Conservation (phyloP, 2,329 filamentous ascomycete genomes). For the Coniochaeta pulveracea region DNA sequence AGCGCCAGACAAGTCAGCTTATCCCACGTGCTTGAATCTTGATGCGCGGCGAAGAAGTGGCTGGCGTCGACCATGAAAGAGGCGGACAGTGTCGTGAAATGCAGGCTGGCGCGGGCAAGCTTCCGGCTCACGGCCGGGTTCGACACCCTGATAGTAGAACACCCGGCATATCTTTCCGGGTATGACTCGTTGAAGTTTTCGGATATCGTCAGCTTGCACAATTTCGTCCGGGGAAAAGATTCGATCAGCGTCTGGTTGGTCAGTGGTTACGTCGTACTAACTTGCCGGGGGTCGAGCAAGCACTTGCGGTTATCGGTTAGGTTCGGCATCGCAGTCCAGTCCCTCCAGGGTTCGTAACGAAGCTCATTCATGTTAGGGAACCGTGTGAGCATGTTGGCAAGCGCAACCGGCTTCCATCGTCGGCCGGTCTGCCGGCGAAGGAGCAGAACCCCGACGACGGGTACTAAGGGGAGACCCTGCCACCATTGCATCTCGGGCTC, state of each 20-base stretch:
- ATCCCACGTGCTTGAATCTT: constrained; percentile 15
- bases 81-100: constrained; percentile 16
- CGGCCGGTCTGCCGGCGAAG: constrained; percentile 18
- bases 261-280: constrained; percentile 1
- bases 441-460: constrained; percentile 17
- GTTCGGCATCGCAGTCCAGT: constrained; percentile 11
- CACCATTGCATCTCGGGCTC: constrained; percentile 14
- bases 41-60: constrained; percentile 15
- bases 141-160: constrained; percentile 10
- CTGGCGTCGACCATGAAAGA: constrained; percentile 18
- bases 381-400: constrained; percentile 16
- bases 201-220: constrained; percentile 10
- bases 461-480: constrained; percentile 14
- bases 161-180: constrained; percentile 7
- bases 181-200: constrained; percentile 20
- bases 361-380: constrained; percentile 17
- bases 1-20: constrained; percentile 18
- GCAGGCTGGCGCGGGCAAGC: constrained; percentile 13
- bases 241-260: constrained; percentile 1
- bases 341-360: constrained; percentile 19
- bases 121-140: constrained; percentile 10
- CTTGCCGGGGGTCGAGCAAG: constrained; percentile 4
- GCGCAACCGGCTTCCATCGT: constrained; percentile 15
- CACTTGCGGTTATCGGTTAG: constrained; percentile 6
- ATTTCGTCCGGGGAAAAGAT: constrained; percentile 1